phyloP scores from a whole-genome alignment of 805 yeast genomes.

The Monosporozyma yasuniensis region DNA sequence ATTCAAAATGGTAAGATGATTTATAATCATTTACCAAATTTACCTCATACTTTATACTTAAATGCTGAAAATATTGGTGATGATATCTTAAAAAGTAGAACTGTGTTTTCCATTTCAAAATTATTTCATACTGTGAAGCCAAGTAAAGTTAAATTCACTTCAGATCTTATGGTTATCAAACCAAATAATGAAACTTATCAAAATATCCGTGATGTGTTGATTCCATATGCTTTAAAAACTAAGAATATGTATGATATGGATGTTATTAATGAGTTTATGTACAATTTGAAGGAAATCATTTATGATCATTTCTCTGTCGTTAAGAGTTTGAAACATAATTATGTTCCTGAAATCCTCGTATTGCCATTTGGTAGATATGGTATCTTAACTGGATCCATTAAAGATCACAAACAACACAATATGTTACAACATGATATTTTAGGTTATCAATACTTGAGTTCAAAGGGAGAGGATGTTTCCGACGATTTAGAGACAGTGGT shows the following conservation, averaged over 20 bases:
- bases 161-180: slow-evolving; percentile 51
- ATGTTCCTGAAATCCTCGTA: slow-evolving; percentile 22
- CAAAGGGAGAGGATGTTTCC: slow-evolving; percentile 11
- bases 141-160: slow-evolving; percentile 29
- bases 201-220: slow-evolving; percentile 13
- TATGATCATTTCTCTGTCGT: slow-evolving; percentile 24
- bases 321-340: slow-evolving; percentile 17
- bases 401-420: slow-evolving; percentile 15
- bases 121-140: slow-evolving; percentile 13
- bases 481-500: slow-evolving; percentile 19
- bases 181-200: slow-evolving; percentile 34
- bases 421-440: slow-evolving; percentile 22
- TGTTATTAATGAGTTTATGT: slow-evolving; percentile 23
- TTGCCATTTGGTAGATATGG: slow-evolving; percentile 29
- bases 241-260: slow-evolving; percentile 25
- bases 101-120: slow-evolving; percentile 16
- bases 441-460: slow-evolving; percentile 21
- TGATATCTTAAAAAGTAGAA: slow-evolving; percentile 21
- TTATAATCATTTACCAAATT: slow-evolving; percentile 35
- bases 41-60: slow-evolving; percentile 21
- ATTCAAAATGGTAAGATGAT: slow-evolving; percentile 20
- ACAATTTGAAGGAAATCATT: slow-evolving; percentile 20
- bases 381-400: slow-evolving; percentile 23
- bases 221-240: slow-evolving; percentile 14
- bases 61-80: slow-evolving; percentile 23